Evolutionary conservation across 495 filamentous ascomycete species (phyloP), one percentile per base, ranked within the genome.

Genomic region (Aspergillus cavernicola): DNA sequence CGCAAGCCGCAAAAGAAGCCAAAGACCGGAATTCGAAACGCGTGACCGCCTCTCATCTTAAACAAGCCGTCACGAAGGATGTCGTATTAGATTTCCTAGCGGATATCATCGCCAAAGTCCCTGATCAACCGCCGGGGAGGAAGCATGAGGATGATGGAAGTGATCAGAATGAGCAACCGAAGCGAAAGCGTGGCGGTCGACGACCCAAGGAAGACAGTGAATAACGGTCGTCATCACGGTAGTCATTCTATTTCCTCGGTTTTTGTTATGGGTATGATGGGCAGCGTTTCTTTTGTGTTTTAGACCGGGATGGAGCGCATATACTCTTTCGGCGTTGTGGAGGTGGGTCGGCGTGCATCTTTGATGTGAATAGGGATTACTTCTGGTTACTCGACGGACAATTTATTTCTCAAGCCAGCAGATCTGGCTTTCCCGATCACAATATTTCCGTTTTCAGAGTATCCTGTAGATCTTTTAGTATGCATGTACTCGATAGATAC

Each of bases 41-140:
- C 55, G 88, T 98, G 59, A 92, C 88, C 6, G 88, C 90, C 1
- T 82, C 82, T 26, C 95, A 97, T 75, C 76, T 98, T 37, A 97
- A 97, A 71, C 83, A 89, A 52, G 92, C 91, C 3, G 84, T 98
- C 13, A 78, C 80, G 57, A 85, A 85, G 37, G 88, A 92, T 59
- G 87, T 92, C 50, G 89, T 93, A 59, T 87, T 95, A 66, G 93
- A 98, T 69, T 98, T 97, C 60, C 73, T 98, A 47, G 74, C 77
- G 32, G 90, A 96, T n/a, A 96, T 96, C 57, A 91, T 96, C 38
- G 73, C 83, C 51, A 91, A 90, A 60, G 85, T 97, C 0, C 83
- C 87, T 4, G 89, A 92, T 63, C 87, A 80, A 41, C 80, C 85
- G 7, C 64, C 76, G 18, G 57, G 72, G n/a, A 70, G 75, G 29